Base-by-base conservation (phyloP, 2,329 filamentous ascomycete species). In the Aspergillus ibericus region DNA sequence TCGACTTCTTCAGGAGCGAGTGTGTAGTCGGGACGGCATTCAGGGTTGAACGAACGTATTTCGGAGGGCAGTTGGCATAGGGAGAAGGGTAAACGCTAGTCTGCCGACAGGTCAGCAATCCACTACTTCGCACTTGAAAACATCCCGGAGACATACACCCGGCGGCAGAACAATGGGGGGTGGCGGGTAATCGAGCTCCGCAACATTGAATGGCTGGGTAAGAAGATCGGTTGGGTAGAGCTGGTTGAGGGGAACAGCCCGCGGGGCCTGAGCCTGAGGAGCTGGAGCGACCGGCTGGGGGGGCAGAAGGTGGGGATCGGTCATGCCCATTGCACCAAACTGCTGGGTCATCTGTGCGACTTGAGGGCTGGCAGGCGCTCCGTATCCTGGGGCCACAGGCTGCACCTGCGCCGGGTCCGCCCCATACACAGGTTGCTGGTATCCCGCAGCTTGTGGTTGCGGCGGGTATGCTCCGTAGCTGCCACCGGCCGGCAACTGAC, bases 1-100 rank as follows among this genome's bases (percentile, higher is more conserved):
- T 95, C 56, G 93, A 96, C 81, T 98, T 98, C 81, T 98, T 99
- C 60, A 99, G 84, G 25, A 98, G 83, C 18, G 91, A 95, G 76
- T 96, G 87, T 59, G 91, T 97, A 20, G 92, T 96, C 2, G 95
- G 95, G 44, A 97, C 88, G 25, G 92, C 92, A 75, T 98, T 98
- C 64, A 99, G 80, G 5, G 95, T 98, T 18, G 95, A 98, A 67
- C 95, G 91, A 64, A 98, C 88, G 75, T 96, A 99, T 81, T 96
- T 96, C 22, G 93, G 85, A 55, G 92, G 87, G 80, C 93, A 96
- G 78, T 98, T 99, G 61, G 95, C 88, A 73, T 90, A 83, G 47
- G 92, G 91, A 46, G 95, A 98, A 58, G 92, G 90, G 20, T 93
- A 98, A 56, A 96, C 91, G 72, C 91, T 95, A 53, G 90, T 87